Percentiles rank a stretch among this genome's conserved stretches.
phyloP scores from a whole-genome alignment of 2,329 filamentous ascomycete genomes.

The Bipolaris oryzae region DNA sequence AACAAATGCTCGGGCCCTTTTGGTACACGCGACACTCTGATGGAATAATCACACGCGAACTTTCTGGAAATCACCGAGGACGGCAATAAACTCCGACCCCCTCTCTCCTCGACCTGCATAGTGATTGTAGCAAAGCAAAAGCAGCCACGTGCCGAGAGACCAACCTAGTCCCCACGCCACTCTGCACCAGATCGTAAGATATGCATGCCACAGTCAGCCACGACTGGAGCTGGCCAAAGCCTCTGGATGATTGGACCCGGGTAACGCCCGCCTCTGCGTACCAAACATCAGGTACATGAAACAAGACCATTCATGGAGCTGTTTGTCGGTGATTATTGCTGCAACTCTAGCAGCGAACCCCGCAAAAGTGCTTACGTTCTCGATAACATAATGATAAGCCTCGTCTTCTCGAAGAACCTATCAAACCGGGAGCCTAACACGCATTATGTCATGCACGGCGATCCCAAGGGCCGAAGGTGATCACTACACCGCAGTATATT shows the following conservation, averaged over 20 bases:
- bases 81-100: not conserved
- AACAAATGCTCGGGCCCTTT: not conserved
- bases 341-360: not conserved
- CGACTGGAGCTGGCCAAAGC: not conserved
- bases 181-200: not conserved
- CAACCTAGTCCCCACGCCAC: not conserved
- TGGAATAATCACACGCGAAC: not conserved
- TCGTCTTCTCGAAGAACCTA: no score
- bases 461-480: no score
- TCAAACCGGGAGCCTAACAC: no score
- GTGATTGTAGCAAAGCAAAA: not conserved
- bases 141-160: constrained; percentile 1
- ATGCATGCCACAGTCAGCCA: constrained; percentile 5
- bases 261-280: not conserved
- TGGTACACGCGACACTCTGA: not conserved
- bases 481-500: no score
- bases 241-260: not conserved
- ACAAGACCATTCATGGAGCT: not conserved
- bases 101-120: not conserved
- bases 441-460: no score
- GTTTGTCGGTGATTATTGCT: not conserved
- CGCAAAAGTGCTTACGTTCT: not conserved
- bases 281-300: not conserved
- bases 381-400: no score
- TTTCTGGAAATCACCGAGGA: not conserved